Evolutionary conservation across 2,329 filamentous ascomycete species (phyloP), one percentile per base, ranked within the genome.

Genomic region (Beauveria scarabaeidicola): DNA sequence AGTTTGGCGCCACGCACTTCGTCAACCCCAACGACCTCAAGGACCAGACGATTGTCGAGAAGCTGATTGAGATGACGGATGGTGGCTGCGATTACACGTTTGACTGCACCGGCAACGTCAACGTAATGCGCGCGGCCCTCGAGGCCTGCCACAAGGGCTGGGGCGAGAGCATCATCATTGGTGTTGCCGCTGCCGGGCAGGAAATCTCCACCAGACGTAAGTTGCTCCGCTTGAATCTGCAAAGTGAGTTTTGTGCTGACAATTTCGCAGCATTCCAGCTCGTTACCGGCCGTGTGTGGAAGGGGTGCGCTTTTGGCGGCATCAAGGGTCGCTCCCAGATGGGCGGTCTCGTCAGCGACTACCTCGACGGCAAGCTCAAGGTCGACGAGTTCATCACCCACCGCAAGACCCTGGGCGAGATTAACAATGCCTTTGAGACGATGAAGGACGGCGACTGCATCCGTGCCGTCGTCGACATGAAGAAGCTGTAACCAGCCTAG

Each of bases 321-420:
- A 92, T 99, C 82, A 99, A 97, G 82, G 94, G 94, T 67, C 92
- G 94, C 70, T 87, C 89, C 38, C 94, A 99, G 78, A 85, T 99
- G 65, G 88, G 89, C 52, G 86, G 82, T 61, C 86, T 99, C 44
- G 91, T 99, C 25, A 78, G 85, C 66, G 93, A 97, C 76, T 99
- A 99, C 78, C 81, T 95, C 74, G 82, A 83, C 57, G 92, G 92
- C 68, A 84, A 88, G 71, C 87, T 99, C 72, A 97, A 97, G 86
- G 94, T 97, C 50, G 93, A 97, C 73, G 94, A 99, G 79, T 97
- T 97, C 80, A 97, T 99, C 78, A 99, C 94, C 36, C 94, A 99
- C 79, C 86, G 92, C 68, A 90, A 96, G 78, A 83, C 81, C 4
- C 80, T 99, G 48, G 77, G 78, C 62, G 85, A 89, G 69, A 96